Percentiles rank a stretch among this genome's conserved stretches.
Conservation (phyloP, 2,329 filamentous ascomycete genomes). For the Hymenoscyphus salicellus region DNA sequence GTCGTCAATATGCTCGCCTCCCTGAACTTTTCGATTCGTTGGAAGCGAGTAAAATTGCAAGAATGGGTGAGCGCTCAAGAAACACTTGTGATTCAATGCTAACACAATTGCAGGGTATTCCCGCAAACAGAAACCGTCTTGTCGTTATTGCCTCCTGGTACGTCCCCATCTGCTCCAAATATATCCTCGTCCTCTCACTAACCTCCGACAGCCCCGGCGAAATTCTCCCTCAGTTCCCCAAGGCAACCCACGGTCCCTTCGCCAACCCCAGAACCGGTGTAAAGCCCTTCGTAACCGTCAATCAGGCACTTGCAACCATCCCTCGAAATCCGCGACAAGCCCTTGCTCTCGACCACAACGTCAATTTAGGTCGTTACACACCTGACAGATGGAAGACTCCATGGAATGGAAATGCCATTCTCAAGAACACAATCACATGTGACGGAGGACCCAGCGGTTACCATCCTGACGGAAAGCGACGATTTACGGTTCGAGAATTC, state of each 20-base stretch:
- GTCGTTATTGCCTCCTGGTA: constrained; percentile 50
- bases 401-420: constrained; percentile 47
- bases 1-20: constrained; percentile 64
- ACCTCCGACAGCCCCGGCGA: constrained; percentile 60
- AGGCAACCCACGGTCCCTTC: constrained; percentile 51
- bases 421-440: constrained; percentile 65
- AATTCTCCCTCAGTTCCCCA: constrained; percentile 62
- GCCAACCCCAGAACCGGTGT: constrained; percentile 37
- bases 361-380: constrained; percentile 27
- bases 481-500: constrained; percentile 64
- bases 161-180: neutral
- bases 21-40: constrained; percentile 66
- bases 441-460: constrained; percentile 61
- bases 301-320: constrained; percentile 30
- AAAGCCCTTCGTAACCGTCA: constrained; percentile 45
- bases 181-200: constrained; percentile 4
- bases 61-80: constrained; percentile 7
- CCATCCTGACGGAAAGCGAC: constrained; percentile 60
- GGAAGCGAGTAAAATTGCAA: constrained; percentile 51
- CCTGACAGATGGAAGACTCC: constrained; percentile 25
- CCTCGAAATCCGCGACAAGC: constrained; percentile 19
- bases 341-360: constrained; percentile 41
- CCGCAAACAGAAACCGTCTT: constrained; percentile 40
- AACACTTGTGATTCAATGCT: neutral
- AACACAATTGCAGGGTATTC: constrained; percentile 25